These are phyloP conservation scores for Mentha longifolia DNA, from an alignment of 257 asterid species.

Conservation along the genomic window DNA sequence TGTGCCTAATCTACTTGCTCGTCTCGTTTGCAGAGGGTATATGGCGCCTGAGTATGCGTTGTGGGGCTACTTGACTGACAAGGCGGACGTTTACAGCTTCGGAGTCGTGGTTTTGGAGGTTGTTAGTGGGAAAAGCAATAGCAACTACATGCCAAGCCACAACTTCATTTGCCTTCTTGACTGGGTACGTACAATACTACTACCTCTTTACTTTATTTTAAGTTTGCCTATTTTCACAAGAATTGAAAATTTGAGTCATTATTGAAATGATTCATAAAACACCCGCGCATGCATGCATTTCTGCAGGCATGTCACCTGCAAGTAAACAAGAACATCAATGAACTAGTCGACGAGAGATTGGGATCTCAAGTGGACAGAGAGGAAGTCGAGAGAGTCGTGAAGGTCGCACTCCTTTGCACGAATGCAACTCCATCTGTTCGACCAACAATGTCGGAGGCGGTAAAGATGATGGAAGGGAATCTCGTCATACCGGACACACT, in stretches of 20 bases:
- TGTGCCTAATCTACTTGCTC: background rate
- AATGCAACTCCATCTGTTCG: constrained; percentile 64
- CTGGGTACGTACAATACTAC: constrained; percentile 68
- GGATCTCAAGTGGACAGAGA: constrained; percentile 44
- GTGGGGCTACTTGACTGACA: constrained; percentile 87
- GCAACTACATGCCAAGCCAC: constrained; percentile 61
- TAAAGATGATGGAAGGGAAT: constrained; percentile 76
- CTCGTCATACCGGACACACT: constrained; percentile 51
- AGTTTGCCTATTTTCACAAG: too few species aligned
- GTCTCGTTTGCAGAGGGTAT: constrained; percentile 66
- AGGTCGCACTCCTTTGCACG: constrained; percentile 73
- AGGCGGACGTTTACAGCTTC: constrained; percentile 91
- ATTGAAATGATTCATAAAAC: too few species aligned
- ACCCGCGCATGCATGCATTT: too few species aligned
- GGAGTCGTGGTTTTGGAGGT: constrained; percentile 82
- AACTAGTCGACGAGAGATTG: constrained; percentile 61
- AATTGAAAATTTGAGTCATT: too few species aligned
- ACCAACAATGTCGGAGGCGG: constrained; percentile 88
- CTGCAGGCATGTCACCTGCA: constrained; percentile 73
- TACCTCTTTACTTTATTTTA: constrained; percentile 2
- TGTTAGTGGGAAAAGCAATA: constrained; percentile 86
- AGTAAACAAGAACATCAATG: constrained; percentile 50
- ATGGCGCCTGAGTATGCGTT: constrained; percentile 98
- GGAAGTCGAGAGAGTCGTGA: constrained; percentile 61
- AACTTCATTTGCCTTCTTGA: constrained; percentile 82